These are phyloP conservation scores for Wallacemonas sp. DNA, from an alignment of 208 protist genomes.

Conservation along the genomic window DNA sequence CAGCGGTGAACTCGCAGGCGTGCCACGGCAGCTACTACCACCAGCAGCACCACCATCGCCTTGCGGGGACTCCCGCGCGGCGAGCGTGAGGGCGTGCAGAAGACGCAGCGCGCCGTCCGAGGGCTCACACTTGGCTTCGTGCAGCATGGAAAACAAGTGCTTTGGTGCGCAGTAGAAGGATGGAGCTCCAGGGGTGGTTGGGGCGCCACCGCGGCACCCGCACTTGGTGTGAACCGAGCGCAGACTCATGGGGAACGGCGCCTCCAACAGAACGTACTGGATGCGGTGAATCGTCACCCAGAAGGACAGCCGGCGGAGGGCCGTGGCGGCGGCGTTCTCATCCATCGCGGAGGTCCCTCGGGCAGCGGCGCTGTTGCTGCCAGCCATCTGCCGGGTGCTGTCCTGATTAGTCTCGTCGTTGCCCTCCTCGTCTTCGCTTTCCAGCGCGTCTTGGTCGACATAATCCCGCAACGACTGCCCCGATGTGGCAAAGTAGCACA, in stretches of 20 bases:
- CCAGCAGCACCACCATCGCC: no score
- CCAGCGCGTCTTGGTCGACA: constrained; percentile 10
- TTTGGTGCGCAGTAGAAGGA: constrained; percentile 29
- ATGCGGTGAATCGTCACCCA: constrained; percentile 51
- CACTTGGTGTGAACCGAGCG: not conserved
- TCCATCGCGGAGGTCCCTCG: not conserved
- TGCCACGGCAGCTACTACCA: no score
- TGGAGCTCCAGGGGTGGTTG: not conserved
- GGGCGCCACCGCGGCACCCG: constrained; percentile 1
- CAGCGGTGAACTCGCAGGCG: not conserved
- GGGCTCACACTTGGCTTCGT: constrained; percentile 11
- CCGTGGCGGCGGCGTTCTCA: not conserved
- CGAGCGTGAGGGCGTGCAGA: constrained; percentile 19
- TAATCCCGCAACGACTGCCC: constrained; percentile 31
- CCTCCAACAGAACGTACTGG: constrained; percentile 43
- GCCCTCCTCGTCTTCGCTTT: constrained; percentile 4
- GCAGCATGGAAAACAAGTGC: constrained; percentile 30
- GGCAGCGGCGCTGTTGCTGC: not conserved
- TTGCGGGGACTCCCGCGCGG: not conserved
- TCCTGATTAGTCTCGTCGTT: not conserved
- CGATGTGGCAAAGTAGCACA: constrained; percentile 24
- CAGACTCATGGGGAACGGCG: constrained; percentile 29
- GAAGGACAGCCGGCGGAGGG: constrained; percentile 33
- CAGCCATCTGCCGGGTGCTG: no score
- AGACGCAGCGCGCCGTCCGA: constrained; percentile 9